phyloP scores from a whole-genome alignment of 352 stramenopile genomes.

The Phytophthora pluvialis region DNA sequence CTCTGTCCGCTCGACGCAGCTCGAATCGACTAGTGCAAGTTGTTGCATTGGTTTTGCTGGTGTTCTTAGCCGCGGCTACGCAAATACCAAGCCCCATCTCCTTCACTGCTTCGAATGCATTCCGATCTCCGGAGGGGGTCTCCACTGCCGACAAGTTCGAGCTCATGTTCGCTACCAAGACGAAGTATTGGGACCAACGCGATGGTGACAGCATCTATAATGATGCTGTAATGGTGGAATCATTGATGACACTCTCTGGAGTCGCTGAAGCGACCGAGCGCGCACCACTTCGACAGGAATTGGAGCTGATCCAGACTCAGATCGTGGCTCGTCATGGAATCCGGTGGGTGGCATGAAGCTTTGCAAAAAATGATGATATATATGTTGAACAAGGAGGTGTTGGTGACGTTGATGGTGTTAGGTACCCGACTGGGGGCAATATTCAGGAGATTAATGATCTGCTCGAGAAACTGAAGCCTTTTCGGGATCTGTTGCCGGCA shows the following conservation, averaged over 20 bases:
- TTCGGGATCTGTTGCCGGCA: conserved; percentile 38
- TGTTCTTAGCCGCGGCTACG: conserved; percentile 2
- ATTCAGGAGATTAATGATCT: conserved; percentile 58
- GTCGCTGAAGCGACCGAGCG: background rate
- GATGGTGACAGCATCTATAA: background rate
- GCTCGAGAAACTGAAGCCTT: conserved; percentile 49
- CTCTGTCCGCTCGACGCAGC: background rate
- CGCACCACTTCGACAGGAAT: conserved; percentile 23
- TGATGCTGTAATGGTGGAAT: background rate
- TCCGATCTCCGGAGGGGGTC: background rate
- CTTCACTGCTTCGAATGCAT: background rate
- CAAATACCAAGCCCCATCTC: conserved; percentile 17
- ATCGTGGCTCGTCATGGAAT: conserved; percentile 67
- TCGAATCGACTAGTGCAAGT: background rate
- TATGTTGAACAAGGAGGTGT: background rate
- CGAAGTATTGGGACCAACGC: conserved; percentile 62
- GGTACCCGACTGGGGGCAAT: conserved; percentile 62
- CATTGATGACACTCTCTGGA: conserved; percentile 22
- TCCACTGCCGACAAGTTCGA: conserved; percentile 22
- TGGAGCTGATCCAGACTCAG: conserved; percentile 67
- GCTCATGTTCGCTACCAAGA: conserved; percentile 62
- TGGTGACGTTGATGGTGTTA: conserved; percentile 8
- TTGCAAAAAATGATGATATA: background rate
- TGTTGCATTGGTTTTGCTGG: conserved; percentile 12
- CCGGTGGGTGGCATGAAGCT: conserved; percentile 38